These are phyloP conservation scores for Botrytis hyacinthi DNA, from an alignment of 2,329 filamentous ascomycete species.

Conservation along the genomic window DNA sequence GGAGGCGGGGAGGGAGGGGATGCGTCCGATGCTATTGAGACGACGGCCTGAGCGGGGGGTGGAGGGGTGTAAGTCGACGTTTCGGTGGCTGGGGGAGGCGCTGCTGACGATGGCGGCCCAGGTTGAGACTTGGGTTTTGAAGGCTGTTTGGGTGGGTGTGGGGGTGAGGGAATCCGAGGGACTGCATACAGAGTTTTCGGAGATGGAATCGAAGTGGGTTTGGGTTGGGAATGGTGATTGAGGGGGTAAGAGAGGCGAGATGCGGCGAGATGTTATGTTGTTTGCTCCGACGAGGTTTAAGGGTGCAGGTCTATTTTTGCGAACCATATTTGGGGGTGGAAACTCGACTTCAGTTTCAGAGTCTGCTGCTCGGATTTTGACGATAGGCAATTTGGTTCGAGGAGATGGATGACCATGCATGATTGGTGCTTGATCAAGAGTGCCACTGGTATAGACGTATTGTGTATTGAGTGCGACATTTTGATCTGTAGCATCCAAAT, in stretches of 20 bases:
- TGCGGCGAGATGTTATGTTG: neutral
- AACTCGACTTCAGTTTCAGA: neutral
- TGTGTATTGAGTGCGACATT: neutral
- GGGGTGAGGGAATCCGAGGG: neutral
- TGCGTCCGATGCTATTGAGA: constrained; percentile 16
- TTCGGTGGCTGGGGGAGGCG: constrained; percentile 22
- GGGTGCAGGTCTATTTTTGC: constrained; percentile 11
- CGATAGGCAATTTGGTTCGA: neutral
- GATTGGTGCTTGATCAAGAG: neutral
- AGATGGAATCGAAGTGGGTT: neutral
- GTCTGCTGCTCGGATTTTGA: neutral
- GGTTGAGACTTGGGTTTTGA: constrained; percentile 25
- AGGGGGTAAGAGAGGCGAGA: constrained; percentile 12
- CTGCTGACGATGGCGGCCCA: constrained; percentile 35
- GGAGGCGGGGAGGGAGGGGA: neutral
- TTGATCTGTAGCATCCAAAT: neutral
- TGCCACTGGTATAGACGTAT: neutral
- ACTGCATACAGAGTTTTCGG: neutral
- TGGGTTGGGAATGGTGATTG: constrained; percentile 15
- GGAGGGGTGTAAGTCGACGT: constrained; percentile 28
- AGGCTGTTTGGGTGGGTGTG: neutral
- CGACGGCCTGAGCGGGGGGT: constrained; percentile 21
- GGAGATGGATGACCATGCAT: constrained; percentile 16
- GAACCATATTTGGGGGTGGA: neutral
- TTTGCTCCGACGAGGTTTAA: neutral